A percentile compares a stretch with the other conserved stretches of the same genome.
Conservation (phyloP, 2,329 filamentous ascomycete species). For the Colletotrichum sp. region DNA sequence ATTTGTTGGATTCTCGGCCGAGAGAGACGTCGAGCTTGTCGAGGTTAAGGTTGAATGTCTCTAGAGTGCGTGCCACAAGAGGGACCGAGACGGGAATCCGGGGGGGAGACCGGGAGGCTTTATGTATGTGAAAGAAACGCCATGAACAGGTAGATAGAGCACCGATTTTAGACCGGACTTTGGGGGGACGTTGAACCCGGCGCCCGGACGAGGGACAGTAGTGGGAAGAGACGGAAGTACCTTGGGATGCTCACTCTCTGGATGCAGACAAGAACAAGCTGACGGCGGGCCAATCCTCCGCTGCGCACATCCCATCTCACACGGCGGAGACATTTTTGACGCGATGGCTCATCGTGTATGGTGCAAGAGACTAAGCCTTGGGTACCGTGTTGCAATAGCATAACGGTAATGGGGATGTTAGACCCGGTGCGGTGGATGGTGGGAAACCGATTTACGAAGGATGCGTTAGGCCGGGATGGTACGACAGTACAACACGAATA, state of each 20-base stretch:
- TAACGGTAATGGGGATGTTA: background rate
- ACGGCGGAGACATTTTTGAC: background rate
- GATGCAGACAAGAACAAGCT: background rate
- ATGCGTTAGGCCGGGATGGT: slow-evolving; percentile 11
- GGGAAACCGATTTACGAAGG: background rate
- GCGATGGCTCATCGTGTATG: slow-evolving; percentile 12
- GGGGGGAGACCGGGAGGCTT: background rate
- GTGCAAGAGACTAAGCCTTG: background rate
- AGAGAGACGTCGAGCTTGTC: background rate
- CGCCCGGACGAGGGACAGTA: background rate
- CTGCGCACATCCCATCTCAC: background rate
- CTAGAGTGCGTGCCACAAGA: slow-evolving; percentile 2
- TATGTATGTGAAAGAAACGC: slow-evolving; percentile 1
- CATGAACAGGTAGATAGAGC: background rate
- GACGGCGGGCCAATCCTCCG: background rate
- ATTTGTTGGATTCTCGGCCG: background rate
- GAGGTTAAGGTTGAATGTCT: background rate
- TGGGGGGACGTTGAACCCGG: slow-evolving; percentile 6
- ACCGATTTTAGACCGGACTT: slow-evolving; percentile 2
- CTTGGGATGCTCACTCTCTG: background rate
- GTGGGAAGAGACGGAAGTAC: background rate
- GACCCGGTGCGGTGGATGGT: background rate
- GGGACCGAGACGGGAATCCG: background rate
- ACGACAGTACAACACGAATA: background rate
- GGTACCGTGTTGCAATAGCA: slow-evolving; percentile 9